Base-by-base conservation (phyloP, 208 protist genomes). In the Sergeia podlipaevii region DNA sequence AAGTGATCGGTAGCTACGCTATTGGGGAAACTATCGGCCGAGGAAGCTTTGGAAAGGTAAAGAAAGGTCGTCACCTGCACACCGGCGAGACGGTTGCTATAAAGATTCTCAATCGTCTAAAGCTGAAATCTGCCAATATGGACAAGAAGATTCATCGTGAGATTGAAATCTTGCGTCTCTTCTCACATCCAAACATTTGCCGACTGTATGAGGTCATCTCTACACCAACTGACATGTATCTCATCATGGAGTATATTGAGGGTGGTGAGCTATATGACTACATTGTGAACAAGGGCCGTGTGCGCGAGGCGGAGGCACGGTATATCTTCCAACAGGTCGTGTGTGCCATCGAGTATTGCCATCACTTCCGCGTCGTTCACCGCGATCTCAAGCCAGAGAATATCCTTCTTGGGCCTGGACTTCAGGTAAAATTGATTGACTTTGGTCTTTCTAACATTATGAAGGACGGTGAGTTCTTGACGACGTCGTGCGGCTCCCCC, bases 11-110 rank as follows among this genome's bases (percentile, higher is more conserved):
- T 28, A 94, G 92, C 53, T 99, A 99, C 72, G 67, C 93, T 33
- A 88, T 99, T 43, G 97, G 97, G 30, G 97, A 98, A 53, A 99
- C 98, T 2, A 74, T 99, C 0, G 99, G 99, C 26, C 91, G 97
- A 42, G 99, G 99, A 47, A 98, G 97, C 37, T 99, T 99, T 54
- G 98, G 98, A 43, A 99, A 99, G 76, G 99, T 99, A 18, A 99
- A 99, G 71, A 70, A 97, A 24, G 98, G 96, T 4, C 75, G 81
- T 24, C 98, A 99, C 79, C 73, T 98, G 38, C 73, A 89, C 33
- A 99, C 97, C 6, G 86, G 89, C 10, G 79, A 98, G 60, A 81
- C 88, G 36, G 98, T 99, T 2, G 98, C 98, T 1, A 93, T 99
- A 54, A 99, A 99, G 66, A 99, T 99, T 46, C 66, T 99, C n/a